These are phyloP conservation scores for Sanguinoderma infundibulare DNA, from an alignment of 1,284 basidiomycete species.

Conservation along the genomic window DNA sequence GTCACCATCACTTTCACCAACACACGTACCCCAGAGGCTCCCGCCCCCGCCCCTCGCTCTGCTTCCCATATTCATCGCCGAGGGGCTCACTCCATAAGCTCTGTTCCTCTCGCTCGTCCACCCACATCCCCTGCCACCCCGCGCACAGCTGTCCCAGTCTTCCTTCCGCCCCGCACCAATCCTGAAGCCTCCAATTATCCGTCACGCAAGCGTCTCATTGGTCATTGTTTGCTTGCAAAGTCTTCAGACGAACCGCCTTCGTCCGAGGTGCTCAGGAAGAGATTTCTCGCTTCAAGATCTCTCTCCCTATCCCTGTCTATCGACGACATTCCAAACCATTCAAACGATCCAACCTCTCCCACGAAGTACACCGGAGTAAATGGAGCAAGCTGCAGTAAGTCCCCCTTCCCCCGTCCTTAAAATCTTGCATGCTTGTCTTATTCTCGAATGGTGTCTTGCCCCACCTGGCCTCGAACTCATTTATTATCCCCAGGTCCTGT, in stretches of 20 bases:
- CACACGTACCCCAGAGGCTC: slow-evolving; percentile 51
- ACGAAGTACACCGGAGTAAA: background rate
- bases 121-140: slow-evolving; percentile 78
- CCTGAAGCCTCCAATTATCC: slow-evolving; percentile 17
- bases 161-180: slow-evolving; percentile 25
- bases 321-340: slow-evolving; percentile 39
- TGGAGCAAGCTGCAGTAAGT: slow-evolving; percentile 23
- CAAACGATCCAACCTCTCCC: slow-evolving; percentile 8
- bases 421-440: background rate
- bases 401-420: background rate
- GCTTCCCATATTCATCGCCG: slow-evolving; percentile 56
- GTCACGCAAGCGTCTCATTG: slow-evolving; percentile 37
- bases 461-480: background rate
- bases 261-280: slow-evolving; percentile 52
- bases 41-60: slow-evolving; percentile 27
- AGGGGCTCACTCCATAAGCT: slow-evolving; percentile 75
- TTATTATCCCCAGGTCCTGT: background rate
- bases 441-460: background rate
- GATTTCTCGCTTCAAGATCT: slow-evolving; percentile 51
- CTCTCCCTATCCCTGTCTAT: slow-evolving; percentile 60
- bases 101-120: slow-evolving; percentile 72
- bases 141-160: slow-evolving; percentile 42
- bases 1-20: slow-evolving; percentile 90
- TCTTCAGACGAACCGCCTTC: slow-evolving; percentile 45
- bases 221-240: slow-evolving; percentile 27